Percentiles rank a stretch among this genome's conserved stretches.
Evolutionary conservation across 2,329 filamentous ascomycete genomes (phyloP).

Genomic region (Zasmidium citrigriseum): DNA sequence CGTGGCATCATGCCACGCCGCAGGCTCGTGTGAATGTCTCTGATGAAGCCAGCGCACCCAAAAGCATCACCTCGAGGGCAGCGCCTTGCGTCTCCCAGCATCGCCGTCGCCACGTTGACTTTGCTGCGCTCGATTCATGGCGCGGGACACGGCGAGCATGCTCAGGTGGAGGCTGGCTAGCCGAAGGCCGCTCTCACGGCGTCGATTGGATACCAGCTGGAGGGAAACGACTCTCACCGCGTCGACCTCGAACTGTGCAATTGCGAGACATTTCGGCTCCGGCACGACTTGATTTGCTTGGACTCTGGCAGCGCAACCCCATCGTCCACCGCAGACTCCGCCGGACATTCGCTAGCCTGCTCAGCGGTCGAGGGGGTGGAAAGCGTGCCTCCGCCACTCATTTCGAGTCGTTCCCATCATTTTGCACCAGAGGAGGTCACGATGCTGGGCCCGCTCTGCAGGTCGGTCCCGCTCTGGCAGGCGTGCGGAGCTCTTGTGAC

Average conservation of each 20-base stretch:
- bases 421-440: conserved; percentile 15
- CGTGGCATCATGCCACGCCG: background rate
- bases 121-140: background rate
- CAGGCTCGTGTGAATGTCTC: conserved; percentile 3
- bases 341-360: conserved; percentile 9
- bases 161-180: background rate
- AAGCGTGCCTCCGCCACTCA: background rate
- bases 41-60: no score
- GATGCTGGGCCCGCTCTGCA: conserved; percentile 6
- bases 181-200: conserved; percentile 1
- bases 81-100: background rate
- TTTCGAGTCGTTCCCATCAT: conserved; percentile 10
- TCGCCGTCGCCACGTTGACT: background rate
- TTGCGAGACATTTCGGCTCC: conserved; percentile 12
- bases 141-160: background rate
- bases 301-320: background rate
- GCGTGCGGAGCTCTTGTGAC: conserved; percentile 18
- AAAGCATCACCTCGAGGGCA: no score
- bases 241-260: conserved; percentile 5
- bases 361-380: no score
- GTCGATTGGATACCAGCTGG: conserved; percentile 23
- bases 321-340: conserved; percentile 8
- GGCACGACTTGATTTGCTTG: conserved; percentile 6
- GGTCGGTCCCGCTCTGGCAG: conserved; percentile 11
- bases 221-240: conserved; percentile 21